phyloP scores from a whole-genome alignment of 2,329 filamentous ascomycete species.

The Curvularia sp. region DNA sequence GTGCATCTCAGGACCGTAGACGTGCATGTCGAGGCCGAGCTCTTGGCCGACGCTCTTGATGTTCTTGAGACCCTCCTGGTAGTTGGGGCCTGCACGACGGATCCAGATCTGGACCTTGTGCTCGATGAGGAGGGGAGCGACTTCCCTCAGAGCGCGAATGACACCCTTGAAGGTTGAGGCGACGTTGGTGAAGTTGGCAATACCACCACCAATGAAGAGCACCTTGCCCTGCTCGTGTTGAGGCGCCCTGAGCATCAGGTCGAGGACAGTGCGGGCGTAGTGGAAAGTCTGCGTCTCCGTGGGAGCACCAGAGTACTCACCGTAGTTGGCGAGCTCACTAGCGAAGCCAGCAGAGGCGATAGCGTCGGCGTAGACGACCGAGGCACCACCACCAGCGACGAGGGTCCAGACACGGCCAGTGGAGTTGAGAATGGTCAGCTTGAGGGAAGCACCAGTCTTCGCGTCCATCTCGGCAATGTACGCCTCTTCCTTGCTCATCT shows the following conservation, averaged over 20 bases:
- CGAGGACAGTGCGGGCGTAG: slow-evolving; percentile 95
- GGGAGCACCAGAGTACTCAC: slow-evolving; percentile 98
- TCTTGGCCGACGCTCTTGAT: slow-evolving; percentile 97
- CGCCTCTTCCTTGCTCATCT: slow-evolving; percentile 97
- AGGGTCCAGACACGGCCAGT: slow-evolving; percentile 96
- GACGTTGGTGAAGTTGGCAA: slow-evolving; percentile 99
- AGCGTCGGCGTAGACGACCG: slow-evolving; percentile 97
- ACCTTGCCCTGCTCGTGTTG: slow-evolving; percentile 90
- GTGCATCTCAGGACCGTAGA: slow-evolving; percentile 81
- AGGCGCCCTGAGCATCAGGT: slow-evolving; percentile 95
- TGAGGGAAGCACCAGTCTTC: slow-evolving; percentile 98
- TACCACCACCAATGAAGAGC: slow-evolving; percentile 98
- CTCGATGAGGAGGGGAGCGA: slow-evolving; percentile 83
- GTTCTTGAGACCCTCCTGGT: slow-evolving; percentile 99
- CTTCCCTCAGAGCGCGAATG: slow-evolving; percentile 93
- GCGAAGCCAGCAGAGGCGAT: slow-evolving; percentile 97
- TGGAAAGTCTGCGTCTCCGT: slow-evolving; percentile 99
- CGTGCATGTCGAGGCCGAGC: slow-evolving; percentile 94
- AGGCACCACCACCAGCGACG: slow-evolving; percentile 98
- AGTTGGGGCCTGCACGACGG: slow-evolving; percentile 89
- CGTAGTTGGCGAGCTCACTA: slow-evolving; percentile 97
- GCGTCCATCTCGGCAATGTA: slow-evolving; percentile 99
- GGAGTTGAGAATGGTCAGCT: slow-evolving; percentile 94
- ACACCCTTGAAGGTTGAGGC: slow-evolving; percentile 99
- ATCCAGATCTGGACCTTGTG: slow-evolving; percentile 99